A percentile compares a stretch with the other conserved stretches of the same genome.
Conservation (phyloP, 192 early-diverging fungal species). For the Backusella sp. region DNA sequence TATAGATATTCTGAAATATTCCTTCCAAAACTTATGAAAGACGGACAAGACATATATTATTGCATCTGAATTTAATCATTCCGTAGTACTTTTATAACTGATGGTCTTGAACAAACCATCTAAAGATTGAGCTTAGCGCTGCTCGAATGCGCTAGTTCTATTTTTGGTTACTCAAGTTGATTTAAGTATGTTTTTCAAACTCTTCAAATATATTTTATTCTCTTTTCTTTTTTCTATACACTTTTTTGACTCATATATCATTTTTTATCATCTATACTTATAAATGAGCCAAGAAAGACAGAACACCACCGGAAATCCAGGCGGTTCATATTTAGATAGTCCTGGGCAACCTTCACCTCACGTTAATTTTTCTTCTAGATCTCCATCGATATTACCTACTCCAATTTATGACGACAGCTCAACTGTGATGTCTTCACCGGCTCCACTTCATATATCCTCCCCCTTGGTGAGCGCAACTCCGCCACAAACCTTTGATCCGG, state of each 20-base stretch:
- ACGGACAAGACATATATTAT: no score
- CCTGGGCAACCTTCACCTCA: neutral
- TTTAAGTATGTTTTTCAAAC: neutral
- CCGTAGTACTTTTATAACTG: neutral
- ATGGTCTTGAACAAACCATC: neutral
- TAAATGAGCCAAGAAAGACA: neutral
- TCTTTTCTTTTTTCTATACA: neutral
- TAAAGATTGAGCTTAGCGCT: neutral
- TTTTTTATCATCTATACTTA: neutral
- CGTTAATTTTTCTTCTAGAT: neutral
- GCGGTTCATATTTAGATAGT: neutral
- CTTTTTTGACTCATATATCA: neutral
- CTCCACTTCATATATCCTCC: neutral
- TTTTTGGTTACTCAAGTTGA: neutral
- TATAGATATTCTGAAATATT: neutral
- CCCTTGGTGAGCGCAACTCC: neutral
- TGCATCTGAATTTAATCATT: neutral
- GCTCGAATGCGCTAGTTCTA: neutral
- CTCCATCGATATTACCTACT: neutral
- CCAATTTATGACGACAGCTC: neutral
- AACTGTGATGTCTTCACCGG: neutral
- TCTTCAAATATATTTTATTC: neutral
- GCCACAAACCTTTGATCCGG: neutral
- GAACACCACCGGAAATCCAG: neutral
- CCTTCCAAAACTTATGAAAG: neutral